These are phyloP conservation scores for Candida mesenterica DNA, from an alignment of 1,139 yeast species.

Conservation along the genomic window DNA sequence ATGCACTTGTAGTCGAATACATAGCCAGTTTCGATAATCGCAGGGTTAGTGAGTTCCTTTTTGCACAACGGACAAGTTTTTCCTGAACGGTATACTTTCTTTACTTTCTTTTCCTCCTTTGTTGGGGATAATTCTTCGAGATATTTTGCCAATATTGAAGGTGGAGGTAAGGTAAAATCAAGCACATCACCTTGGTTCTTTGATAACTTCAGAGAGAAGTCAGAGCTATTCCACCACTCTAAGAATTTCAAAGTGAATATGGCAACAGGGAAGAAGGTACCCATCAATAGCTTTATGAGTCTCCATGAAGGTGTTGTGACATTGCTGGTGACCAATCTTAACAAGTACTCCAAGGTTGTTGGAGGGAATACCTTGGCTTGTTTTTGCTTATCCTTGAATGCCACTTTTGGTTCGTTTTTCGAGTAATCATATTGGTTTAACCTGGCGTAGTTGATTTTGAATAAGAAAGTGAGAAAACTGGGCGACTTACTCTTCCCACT, in stretches of 20 bases:
- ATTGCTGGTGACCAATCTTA: conserved; percentile 27
- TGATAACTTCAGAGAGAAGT: conserved; percentile 62
- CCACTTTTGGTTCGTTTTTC: conserved; percentile 38
- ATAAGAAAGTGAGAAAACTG: conserved; percentile 57
- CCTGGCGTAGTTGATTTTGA: conserved; percentile 70
- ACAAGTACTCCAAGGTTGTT: conserved; percentile 46
- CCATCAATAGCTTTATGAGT: conserved; percentile 34
- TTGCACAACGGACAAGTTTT: conserved; percentile 72
- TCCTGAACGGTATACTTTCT: conserved; percentile 29
- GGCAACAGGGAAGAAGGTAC: conserved; percentile 74
- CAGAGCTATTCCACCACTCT: conserved; percentile 94
- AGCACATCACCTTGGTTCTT: conserved; percentile 50
- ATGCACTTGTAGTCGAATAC: conserved; percentile 91
- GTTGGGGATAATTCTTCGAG: conserved; percentile 10
- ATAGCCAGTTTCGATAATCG: conserved; percentile 86
- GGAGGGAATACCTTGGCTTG: conserved; percentile 48
- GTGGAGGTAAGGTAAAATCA: conserved; percentile 57
- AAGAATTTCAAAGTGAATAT: conserved; percentile 81
- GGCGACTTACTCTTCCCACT: conserved; percentile 70
- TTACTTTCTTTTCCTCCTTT: conserved; percentile 10
- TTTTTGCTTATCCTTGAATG: conserved; percentile 12
- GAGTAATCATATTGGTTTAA: conserved; percentile 61
- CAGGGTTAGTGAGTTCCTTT: conserved; percentile 67
- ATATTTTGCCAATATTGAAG: conserved; percentile 28
- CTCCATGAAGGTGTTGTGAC: conserved; percentile 43